Base-by-base conservation (phyloP, 2,329 filamentous ascomycete species). In the Fusarium domesticum region DNA sequence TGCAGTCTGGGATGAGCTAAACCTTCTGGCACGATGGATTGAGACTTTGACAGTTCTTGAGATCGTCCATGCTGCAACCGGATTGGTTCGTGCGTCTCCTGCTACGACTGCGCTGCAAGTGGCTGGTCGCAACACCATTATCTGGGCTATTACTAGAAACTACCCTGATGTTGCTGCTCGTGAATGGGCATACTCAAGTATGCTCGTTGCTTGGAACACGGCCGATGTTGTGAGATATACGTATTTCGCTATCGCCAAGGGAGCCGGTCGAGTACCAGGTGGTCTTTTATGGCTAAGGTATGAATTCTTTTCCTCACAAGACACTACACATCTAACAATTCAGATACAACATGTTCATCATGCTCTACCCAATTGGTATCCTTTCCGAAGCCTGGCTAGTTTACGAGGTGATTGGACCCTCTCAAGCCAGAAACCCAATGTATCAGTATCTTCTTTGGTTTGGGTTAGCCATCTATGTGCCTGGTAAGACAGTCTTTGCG, bases 81-180 rank as follows among this genome's bases (percentile, higher is more conserved):
- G 55, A 0, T n/a, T 58, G 6, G 54, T 58, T 1, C 42, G 55
- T 5, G 52, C 55, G 1, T 45, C 55, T 1, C 55, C 54, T 0
- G 33, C 48, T 18, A 52, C 55, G 0, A 58, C 55, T 0, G 54
- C 54, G 1, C 2, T 58, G 2, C 55, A 58, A 25, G 55, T 56
- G 0, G 52, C 52, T 1, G 55, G 55, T 0, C 40, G 54, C 35
- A 58, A 58, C 23, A 58, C 54, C 2, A 58, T 58, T 5, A 35
- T 58, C 4, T 58, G 54, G 55, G 52, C 54, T 5, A 57, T 57
- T 7, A 54, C 54, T 2, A 41, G 54, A 8, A 57, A 57, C 19
- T 57, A 57, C 14, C 47, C 54, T 0, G 39, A 56, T 4, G 45
- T 57, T 14, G 52, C 50, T 1, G 37, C 18, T 1, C 15, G 39